Conservation (phyloP, 768 basidiomycete genomes). For the Collybia sordida region DNA sequence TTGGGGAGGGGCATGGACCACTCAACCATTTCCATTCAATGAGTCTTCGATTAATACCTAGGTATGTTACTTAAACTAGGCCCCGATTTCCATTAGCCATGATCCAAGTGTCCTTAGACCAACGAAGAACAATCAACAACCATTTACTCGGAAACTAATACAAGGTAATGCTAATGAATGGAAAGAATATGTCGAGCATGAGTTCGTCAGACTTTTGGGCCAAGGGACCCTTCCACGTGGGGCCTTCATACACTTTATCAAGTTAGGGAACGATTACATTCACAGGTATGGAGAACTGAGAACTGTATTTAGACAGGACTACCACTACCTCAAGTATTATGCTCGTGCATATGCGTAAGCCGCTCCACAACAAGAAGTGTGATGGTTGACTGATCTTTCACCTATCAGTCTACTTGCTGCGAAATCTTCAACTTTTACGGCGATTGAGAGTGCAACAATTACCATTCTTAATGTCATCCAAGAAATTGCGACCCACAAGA, state of each 20-base stretch:
- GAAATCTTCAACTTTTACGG: constrained; percentile 66
- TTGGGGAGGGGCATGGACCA: constrained; percentile 81
- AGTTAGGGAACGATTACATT: constrained; percentile 40
- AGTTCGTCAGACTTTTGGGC: constrained; percentile 78
- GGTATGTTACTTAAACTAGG: constrained; percentile 27
- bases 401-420: constrained; percentile 66
- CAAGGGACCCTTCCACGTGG: constrained; percentile 63
- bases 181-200: constrained; percentile 79
- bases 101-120: constrained; percentile 42
- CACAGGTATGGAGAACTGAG: neutral
- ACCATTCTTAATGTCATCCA: constrained; percentile 62
- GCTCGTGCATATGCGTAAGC: constrained; percentile 74
- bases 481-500: constrained; percentile 72
- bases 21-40: constrained; percentile 82
- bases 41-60: constrained; percentile 43
- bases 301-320: constrained; percentile 62
- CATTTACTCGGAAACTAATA: constrained; percentile 67
- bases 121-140: constrained; percentile 60
- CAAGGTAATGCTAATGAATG: constrained; percentile 53
- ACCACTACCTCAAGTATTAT: constrained; percentile 81
- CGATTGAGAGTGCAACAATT: constrained; percentile 61
- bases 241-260: constrained; percentile 84
- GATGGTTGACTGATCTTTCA: too few species aligned
- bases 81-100: neutral
- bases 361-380: too few species aligned